Conservation (phyloP, 2,329 filamentous ascomycete species). For the Penicillium sclerotiorum region DNA sequence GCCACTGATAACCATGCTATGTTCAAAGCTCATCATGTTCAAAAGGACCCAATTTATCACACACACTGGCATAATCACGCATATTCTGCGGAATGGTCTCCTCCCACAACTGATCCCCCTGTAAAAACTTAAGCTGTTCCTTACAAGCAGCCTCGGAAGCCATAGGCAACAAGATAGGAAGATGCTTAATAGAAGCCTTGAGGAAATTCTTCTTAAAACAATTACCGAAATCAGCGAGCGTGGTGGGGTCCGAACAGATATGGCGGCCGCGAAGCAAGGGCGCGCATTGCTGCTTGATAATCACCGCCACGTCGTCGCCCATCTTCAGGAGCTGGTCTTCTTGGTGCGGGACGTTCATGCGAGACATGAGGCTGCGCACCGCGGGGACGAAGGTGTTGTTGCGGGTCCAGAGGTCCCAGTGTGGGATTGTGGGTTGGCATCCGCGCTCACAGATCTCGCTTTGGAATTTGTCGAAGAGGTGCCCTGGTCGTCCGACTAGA, state of each 20-base stretch:
- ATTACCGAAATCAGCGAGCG: constrained; percentile 36
- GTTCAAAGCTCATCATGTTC: constrained; percentile 23
- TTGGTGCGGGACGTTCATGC: constrained; percentile 32
- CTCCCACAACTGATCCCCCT: constrained; percentile 36
- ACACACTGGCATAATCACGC: constrained; percentile 37
- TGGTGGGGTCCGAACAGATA: constrained; percentile 36
- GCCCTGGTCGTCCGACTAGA: constrained; percentile 32
- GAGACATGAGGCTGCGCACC: constrained; percentile 36
- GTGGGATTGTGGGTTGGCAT: constrained; percentile 37
- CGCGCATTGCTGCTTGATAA: constrained; percentile 35
- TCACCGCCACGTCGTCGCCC: constrained; percentile 38
- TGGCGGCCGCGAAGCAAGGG: constrained; percentile 33
- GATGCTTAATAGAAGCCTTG: constrained; percentile 32
- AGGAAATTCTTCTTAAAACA: constrained; percentile 39
- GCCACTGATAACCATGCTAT: not conserved
- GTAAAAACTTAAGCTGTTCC: constrained; percentile 33
- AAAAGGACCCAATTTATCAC: constrained; percentile 25
- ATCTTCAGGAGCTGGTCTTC: constrained; percentile 35
- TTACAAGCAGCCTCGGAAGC: constrained; percentile 33
- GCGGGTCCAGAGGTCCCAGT: constrained; percentile 42
- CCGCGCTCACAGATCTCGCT: constrained; percentile 36
- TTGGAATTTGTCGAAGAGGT: constrained; percentile 38
- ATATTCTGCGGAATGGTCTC: constrained; percentile 38
- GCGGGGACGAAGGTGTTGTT: constrained; percentile 39
- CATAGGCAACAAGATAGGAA: constrained; percentile 34